Percentiles rank a stretch among this genome's conserved stretches.
phyloP scores from a whole-genome alignment of 768 basidiomycete genomes.

The Termitomyces sp. region DNA sequence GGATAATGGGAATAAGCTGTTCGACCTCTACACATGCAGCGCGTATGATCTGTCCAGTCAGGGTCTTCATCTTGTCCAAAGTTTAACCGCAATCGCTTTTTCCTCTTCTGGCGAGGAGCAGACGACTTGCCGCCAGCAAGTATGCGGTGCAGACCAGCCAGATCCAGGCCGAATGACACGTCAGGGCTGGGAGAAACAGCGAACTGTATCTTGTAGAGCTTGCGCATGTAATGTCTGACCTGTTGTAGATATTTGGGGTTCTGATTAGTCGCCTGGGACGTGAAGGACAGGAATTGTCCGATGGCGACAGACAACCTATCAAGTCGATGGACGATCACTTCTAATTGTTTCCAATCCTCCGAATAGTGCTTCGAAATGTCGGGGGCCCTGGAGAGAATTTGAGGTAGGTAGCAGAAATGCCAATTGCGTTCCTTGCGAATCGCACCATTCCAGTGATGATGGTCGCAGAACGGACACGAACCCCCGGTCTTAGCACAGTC shows the following conservation, averaged over 20 bases:
- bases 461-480: conserved; percentile 89
- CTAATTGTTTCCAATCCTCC: conserved; percentile 74
- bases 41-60: conserved; percentile 71
- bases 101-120: conserved; percentile 51
- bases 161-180: conserved; percentile 77
- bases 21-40: conserved; percentile 77
- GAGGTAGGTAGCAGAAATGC: conserved; percentile 79
- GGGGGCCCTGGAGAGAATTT: conserved; percentile 68
- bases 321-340: conserved; percentile 74
- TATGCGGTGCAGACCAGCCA: conserved; percentile 79
- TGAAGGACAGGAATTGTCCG: conserved; percentile 76
- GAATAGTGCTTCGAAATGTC: conserved; percentile 78
- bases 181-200: conserved; percentile 81
- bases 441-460: conserved; percentile 87
- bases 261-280: conserved; percentile 66
- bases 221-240: conserved; percentile 88
- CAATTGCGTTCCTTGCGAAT: conserved; percentile 79
- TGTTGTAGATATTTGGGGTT: conserved; percentile 75
- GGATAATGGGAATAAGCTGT: conserved; percentile 59
- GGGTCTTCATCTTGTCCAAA: conserved; percentile 76
- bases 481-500: conserved; percentile 85
- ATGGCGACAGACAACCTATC: conserved; percentile 73
- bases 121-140: conserved; percentile 64
- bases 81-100: conserved; percentile 53
- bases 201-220: conserved; percentile 85